Evolutionary conservation across 306 rosid genomes (phyloP).

Genomic region (Ceratonia siliqua): DNA sequence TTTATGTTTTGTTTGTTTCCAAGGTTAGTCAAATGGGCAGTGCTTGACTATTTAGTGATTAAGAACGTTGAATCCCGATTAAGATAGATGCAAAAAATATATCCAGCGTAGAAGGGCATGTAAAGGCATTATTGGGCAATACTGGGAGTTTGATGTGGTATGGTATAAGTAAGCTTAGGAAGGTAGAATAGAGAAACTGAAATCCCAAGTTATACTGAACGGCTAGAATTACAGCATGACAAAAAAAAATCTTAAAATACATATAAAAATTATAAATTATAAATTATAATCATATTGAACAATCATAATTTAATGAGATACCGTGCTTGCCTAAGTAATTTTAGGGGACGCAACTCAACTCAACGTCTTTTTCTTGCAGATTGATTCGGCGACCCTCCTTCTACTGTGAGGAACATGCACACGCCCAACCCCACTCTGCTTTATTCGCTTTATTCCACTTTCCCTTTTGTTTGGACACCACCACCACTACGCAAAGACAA

Average conservation of each 20-base stretch:
- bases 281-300: too few relatives aligned
- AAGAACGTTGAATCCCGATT: neutral
- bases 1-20: conserved; percentile 3
- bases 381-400: conserved; percentile 38
- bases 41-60: neutral
- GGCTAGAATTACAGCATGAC: too few relatives aligned
- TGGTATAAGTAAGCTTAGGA: too few relatives aligned
- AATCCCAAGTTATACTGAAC: conserved; percentile 15
- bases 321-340: too few relatives aligned
- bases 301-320: too few relatives aligned
- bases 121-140: too few relatives aligned
- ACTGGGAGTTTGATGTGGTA: too few relatives aligned
- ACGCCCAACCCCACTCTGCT: conserved; percentile 42
- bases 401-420: conserved; percentile 47
- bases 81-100: too few relatives aligned
- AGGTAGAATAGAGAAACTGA: neutral
- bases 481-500: conserved; percentile 42
- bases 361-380: neutral
- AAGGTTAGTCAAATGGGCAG: neutral
- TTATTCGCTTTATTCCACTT: conserved; percentile 32
- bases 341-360: too few relatives aligned
- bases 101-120: too few relatives aligned
- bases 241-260: too few relatives aligned
- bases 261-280: too few relatives aligned
- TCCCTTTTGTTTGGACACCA: conserved; percentile 42